A percentile compares a stretch with the other conserved stretches of the same genome.
Conservation (phyloP, 108 stramenopile species). For the Cafeteria roenbergensis region DNA sequence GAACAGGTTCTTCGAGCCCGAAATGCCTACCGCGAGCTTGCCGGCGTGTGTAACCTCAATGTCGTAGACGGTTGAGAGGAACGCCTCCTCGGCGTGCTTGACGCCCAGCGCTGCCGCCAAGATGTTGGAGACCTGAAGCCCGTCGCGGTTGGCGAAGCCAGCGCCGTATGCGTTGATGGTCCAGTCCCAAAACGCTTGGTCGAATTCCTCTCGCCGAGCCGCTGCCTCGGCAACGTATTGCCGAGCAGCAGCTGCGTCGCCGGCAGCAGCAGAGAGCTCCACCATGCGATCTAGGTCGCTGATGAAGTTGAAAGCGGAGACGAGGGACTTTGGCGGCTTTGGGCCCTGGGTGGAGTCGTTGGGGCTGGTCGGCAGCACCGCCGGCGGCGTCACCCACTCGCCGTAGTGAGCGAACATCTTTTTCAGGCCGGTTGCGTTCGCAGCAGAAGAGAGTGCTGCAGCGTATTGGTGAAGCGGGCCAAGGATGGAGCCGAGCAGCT, state of each 20-base stretch:
- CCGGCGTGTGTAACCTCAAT: not conserved
- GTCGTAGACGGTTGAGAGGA: not conserved
- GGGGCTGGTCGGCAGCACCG: not conserved
- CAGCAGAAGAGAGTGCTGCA: not conserved
- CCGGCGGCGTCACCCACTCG: not conserved
- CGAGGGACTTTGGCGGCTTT: not conserved
- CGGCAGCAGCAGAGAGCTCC: not conserved
- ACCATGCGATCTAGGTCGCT: not conserved
- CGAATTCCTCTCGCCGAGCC: not conserved
- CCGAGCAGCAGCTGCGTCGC: too few relatives aligned
- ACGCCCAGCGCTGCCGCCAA: not conserved
- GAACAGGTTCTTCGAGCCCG: not conserved
- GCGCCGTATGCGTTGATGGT: not conserved
- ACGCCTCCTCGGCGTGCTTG: not conserved
- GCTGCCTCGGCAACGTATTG: not conserved
- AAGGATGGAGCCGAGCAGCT: not conserved
- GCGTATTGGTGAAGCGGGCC: not conserved
- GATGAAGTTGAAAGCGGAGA: not conserved
- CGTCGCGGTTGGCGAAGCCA: not conserved
- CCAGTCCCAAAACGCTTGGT: not conserved
- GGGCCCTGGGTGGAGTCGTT: not conserved
- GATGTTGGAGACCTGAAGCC: not conserved
- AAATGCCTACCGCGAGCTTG: not conserved
- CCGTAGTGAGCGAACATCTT: not conserved
- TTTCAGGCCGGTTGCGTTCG: not conserved